Evolutionary conservation across 257 asterid species (phyloP).

Genomic region (Coffea eugenioides): DNA sequence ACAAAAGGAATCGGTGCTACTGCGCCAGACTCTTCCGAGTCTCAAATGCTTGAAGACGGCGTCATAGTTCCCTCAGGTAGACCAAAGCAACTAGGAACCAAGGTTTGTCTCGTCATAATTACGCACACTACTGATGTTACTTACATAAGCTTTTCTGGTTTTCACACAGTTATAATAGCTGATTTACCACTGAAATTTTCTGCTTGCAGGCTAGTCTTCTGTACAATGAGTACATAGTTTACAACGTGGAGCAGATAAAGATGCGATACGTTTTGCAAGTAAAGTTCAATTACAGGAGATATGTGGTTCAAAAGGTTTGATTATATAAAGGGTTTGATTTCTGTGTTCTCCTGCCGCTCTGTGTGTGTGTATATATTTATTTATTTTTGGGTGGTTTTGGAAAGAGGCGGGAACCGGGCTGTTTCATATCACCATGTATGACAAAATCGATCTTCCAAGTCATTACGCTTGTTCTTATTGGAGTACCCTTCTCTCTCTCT

Average conservation of each 20-base stretch:
- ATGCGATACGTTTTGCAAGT: slow-evolving; percentile 90
- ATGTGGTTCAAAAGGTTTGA: too few relatives aligned
- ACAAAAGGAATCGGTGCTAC: slow-evolving; percentile 87
- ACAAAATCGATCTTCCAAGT: too few relatives aligned
- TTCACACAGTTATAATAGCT: not conserved
- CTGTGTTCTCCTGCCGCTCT: too few relatives aligned
- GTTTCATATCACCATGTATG: too few relatives aligned
- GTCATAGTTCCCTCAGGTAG: slow-evolving; percentile 71
- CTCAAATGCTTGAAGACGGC: slow-evolving; percentile 64
- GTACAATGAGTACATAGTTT: slow-evolving; percentile 89
- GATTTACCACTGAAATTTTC: not conserved
- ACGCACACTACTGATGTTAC: too few relatives aligned
- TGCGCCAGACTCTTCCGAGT: slow-evolving; percentile 64
- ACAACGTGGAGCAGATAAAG: slow-evolving; percentile 82
- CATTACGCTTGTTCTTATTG: too few relatives aligned
- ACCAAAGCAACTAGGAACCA: slow-evolving; percentile 50
- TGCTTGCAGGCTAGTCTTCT: slow-evolving; percentile 58
- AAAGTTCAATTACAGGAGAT: slow-evolving; percentile 56
- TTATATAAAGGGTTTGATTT: too few relatives aligned
- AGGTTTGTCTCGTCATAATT: slow-evolving; percentile 31
- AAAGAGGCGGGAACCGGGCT: not conserved
- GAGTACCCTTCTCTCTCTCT: too few relatives aligned
- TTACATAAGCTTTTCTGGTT: not conserved
- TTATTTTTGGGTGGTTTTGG: too few relatives aligned
- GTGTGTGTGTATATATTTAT: too few relatives aligned